Base-by-base conservation (phyloP, 1,139 yeast genomes). In the Zygosaccharomyces sapae region DNA sequence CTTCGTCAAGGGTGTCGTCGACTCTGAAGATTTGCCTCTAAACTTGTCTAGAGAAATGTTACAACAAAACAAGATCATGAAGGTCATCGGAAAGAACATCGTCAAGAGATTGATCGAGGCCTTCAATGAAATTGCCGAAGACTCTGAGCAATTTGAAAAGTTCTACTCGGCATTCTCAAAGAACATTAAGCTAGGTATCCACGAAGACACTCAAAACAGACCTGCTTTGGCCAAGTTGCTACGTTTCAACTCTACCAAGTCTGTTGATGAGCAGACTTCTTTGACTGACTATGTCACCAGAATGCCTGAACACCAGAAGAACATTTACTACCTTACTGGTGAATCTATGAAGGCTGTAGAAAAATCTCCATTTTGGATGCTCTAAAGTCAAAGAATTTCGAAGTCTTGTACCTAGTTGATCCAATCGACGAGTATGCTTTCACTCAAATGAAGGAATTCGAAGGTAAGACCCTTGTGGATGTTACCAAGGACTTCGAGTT, bases 271-370 rank as follows among this genome's bases (percentile, higher is more conserved):
- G 78, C 72, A 79, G 73, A 92, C 97, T 62, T 90, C 97, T 43
- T 81, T 92, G 69, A 75, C 94, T 64, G 99, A 92, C 77, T 92
- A 92, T 77, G 95, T 94, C 58, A 92, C 97, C 62, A 88, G 98
- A 78, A 92, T 92, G 99, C 96, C 94, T 73, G 97, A 88, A 76
- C 97, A 88, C 80, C 99, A 92, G 80, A 90, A 94, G 94, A 92
- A 94, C 81, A 88, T 92, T 68, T 92, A 92, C 83, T 92, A 81
- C 83, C 92, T 92, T 73, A 92, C 98, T 70, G 99, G 98, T 83
- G 98, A 94, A 79, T 82, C 96, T 51, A 74, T 88, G 70, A 90
- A 92, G 83, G 90, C 96, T 62, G 96, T 94, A 68, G 97, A 92
- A 79, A 87, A 89, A 75, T 92, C 98, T 63, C 99, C 99, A 73